Evolutionary conservation across 2,329 filamentous ascomycete species (phyloP), one percentile per base, ranked within the genome.

Genomic region (Stemphylium beticola): DNA sequence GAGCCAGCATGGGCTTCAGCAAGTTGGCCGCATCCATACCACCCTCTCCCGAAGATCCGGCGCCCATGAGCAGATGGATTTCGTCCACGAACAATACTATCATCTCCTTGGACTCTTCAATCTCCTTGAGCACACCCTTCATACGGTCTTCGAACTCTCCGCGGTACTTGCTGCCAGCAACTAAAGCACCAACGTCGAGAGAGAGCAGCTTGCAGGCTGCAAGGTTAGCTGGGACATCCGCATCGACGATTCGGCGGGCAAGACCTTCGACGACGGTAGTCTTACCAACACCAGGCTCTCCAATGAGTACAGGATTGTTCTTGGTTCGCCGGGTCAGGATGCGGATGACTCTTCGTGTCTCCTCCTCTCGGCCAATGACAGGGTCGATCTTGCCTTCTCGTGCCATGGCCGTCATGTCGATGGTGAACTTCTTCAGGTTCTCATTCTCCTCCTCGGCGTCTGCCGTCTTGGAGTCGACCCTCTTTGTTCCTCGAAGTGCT

Each of bases 61-160:
- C 95, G 55, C 95, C 95, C 95, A 99, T 99, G 58, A 99, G 87
- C 60, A 99, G 84, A 79, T 99, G 95, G 63, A 99, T 99, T 77
- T 99, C 95, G 77, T 99, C 95, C 64, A 99, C 95, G 68, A 99
- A 99, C 60, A 99, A 87, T 47, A 99, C 89, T 72, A 99, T 97
- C 82, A 93, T 96, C 53, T 98, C 93, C 74, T 95, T 96, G 46
- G 92, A 92, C 52, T 96, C 88, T 65, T 93, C 85, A 55, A 99
- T 96, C 79, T 99, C 95, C 77, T 98, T 99, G 68, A 99, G 78
- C 4, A 99, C 95, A 50, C 93, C 93, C 84, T 99, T 99, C 93
- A 99, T 98, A 66, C 95, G 87, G 82, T 99, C 95, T 76, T 99
- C 95, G 56, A 99, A 99, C 76, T 99, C 95, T 80, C 95, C 95